Evolutionary conservation across 805 yeast species (phyloP).

Genomic region (Wickerhamiella bombiphila): DNA sequence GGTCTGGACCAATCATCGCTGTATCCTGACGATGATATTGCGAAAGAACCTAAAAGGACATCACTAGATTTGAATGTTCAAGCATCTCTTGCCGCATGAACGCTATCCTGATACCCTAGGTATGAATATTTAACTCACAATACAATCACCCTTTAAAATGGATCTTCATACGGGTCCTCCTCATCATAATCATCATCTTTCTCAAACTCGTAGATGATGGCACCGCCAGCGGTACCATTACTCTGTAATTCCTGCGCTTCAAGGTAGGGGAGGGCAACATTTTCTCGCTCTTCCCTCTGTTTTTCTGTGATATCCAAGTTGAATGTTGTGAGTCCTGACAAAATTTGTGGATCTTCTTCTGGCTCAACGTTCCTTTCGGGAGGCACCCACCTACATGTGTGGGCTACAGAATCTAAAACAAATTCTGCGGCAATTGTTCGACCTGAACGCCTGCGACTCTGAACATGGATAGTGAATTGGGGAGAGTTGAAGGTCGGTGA

Average conservation of each 20-base stretch:
- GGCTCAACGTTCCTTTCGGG: constrained; percentile 19
- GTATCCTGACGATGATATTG: too few relatives aligned
- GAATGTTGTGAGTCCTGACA: constrained; percentile 57
- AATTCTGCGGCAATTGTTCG: constrained; percentile 48
- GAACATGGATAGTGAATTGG: constrained; percentile 35
- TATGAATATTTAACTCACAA: neutral
- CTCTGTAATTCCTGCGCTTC: constrained; percentile 57
- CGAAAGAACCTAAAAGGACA: too few relatives aligned
- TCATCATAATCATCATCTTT: constrained; percentile 97
- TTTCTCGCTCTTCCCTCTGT: constrained; percentile 65
- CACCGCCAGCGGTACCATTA: constrained; percentile 65
- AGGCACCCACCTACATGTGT: constrained; percentile 29
- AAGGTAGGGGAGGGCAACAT: constrained; percentile 81
- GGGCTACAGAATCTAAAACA: constrained; percentile 32
- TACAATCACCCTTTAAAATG: constrained; percentile 54
- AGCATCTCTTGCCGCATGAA: constrained; percentile 28
- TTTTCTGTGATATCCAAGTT: constrained; percentile 60
- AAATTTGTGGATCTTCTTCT: constrained; percentile 24
- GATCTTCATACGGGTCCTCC: constrained; percentile 96
- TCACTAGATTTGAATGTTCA: neutral
- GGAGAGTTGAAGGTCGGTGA: constrained; percentile 26
- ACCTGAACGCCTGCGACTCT: constrained; percentile 73
- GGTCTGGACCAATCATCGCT: too few relatives aligned
- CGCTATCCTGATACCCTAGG: neutral
- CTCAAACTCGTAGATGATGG: constrained; percentile 89